Evolutionary conservation across 2,329 filamentous ascomycete species (phyloP), one percentile per base, ranked within the genome.

Genomic region (Talaromyces pinophilus): DNA sequence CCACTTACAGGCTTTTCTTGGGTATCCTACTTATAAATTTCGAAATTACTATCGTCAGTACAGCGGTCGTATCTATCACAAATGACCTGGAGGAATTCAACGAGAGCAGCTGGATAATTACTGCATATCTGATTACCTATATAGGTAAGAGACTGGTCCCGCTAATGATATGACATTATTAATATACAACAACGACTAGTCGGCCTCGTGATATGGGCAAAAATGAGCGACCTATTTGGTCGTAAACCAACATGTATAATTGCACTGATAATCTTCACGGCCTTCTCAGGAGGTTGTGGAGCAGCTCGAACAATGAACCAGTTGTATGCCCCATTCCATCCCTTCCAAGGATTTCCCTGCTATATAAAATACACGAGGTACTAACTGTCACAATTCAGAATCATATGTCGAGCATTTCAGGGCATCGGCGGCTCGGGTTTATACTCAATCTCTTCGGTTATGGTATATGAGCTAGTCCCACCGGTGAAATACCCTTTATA

Each of bases 401-500:
- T 65, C 48, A 6, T 65, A 17, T 65, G 59, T 17, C 63, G 63
- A 22, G 57, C 63, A 25, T 38, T 65, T 2, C 63, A 65, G 17
- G 63, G 63, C 3, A 60, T 65, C 30, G 46, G 57, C 35, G 63
- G 63, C 8, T 60, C 63, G 22, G 63, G 63, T 0, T 57, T 63
- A 55, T 70, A 68, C 60, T 62, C 68, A 22, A 62, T 69, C 3
- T 64, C 44, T 35, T 63, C 59, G 25, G 61, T 63, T 2, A 68
- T 70, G 42, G 28, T 67, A 5, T 25, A 62, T 3, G 65, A 69
- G 7, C 59, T 70, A 28, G 61, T 69, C 6, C 67, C 69, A 2
- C 44, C 62, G 2, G 59, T 59, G 30, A 62, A 67, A 38, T 67
- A 62, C 38, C 67, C 65, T 13, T 35, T 57, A 10, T 57, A 57